Percentiles rank a stretch among this genome's conserved stretches.
Evolutionary conservation across 169 alveolate species (phyloP).

Genomic region (Plasmodium inui): DNA sequence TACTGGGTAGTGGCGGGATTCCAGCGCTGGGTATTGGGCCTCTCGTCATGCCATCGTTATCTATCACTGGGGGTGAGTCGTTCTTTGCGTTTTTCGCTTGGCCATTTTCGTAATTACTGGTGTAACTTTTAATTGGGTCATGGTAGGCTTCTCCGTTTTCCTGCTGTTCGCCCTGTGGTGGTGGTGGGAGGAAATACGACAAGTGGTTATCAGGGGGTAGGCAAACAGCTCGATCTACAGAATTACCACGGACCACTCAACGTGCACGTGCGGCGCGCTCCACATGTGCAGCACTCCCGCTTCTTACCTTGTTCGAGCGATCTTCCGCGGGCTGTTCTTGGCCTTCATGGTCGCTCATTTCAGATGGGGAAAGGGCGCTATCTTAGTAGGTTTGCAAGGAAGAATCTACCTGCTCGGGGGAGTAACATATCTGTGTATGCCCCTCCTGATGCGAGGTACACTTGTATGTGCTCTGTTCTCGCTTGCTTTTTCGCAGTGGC

Average conservation of each 20-base stretch:
- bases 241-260: not conserved
- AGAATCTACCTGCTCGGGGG: not conserved
- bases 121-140: not conserved
- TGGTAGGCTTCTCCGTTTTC: not conserved
- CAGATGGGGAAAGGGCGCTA: constrained; percentile 4
- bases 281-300: not conserved
- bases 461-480: not conserved
- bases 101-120: not conserved
- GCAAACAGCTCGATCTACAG: too few species aligned
- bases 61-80: not conserved
- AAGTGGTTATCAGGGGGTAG: too few species aligned
- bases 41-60: not conserved
- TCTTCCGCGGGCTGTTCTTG: constrained; percentile 48
- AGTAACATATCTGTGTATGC: not conserved
- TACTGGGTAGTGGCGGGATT: not conserved
- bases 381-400: not conserved
- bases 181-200: not conserved
- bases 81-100: not conserved
- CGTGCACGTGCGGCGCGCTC: not conserved
- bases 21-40: not conserved
- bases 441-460: not conserved
- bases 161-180: not conserved
- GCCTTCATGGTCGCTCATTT: constrained; percentile 48
- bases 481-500: not conserved
- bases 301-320: constrained; percentile 24